A percentile compares a stretch with the other conserved stretches of the same genome.
Evolutionary conservation across 2,329 filamentous ascomycete species (phyloP).

Genomic region (Venturia carpophila): DNA sequence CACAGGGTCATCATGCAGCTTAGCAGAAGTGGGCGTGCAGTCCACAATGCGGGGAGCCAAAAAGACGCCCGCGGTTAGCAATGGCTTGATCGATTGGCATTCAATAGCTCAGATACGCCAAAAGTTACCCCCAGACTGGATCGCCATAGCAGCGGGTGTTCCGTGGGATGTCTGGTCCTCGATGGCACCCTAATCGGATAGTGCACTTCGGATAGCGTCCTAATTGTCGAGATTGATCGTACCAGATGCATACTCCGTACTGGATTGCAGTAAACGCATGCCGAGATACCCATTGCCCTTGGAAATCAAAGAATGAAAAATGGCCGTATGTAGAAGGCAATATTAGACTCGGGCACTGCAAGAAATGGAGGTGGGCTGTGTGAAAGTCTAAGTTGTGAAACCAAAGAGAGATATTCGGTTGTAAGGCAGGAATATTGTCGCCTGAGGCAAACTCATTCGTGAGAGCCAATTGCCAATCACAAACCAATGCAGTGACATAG

Average conservation of each 20-base stretch:
- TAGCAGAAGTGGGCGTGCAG: neutral
- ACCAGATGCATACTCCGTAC: neutral
- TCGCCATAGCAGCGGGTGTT: neutral
- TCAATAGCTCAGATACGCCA: neutral
- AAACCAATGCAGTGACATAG: neutral
- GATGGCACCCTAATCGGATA: neutral
- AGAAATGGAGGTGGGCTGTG: neutral
- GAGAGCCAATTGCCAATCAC: neutral
- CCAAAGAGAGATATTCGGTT: neutral
- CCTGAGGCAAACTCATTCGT: neutral
- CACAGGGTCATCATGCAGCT: neutral
- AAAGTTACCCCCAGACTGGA: neutral
- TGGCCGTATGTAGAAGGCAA: too few species aligned
- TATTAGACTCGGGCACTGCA: neutral
- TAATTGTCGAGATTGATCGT: neutral
- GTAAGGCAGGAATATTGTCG: neutral
- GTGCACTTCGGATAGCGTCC: constrained; percentile 2
- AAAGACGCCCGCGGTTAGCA: neutral
- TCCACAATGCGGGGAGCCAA: neutral
- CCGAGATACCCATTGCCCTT: neutral
- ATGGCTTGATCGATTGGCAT: neutral
- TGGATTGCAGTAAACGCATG: neutral
- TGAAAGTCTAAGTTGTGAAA: neutral
- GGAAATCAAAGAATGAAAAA: neutral
- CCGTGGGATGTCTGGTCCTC: neutral